A percentile compares a stretch with the other conserved stretches of the same genome.
These are phyloP conservation scores for Yamadazyma conglobata DNA, from an alignment of 1,139 yeast species.

Conservation along the genomic window DNA sequence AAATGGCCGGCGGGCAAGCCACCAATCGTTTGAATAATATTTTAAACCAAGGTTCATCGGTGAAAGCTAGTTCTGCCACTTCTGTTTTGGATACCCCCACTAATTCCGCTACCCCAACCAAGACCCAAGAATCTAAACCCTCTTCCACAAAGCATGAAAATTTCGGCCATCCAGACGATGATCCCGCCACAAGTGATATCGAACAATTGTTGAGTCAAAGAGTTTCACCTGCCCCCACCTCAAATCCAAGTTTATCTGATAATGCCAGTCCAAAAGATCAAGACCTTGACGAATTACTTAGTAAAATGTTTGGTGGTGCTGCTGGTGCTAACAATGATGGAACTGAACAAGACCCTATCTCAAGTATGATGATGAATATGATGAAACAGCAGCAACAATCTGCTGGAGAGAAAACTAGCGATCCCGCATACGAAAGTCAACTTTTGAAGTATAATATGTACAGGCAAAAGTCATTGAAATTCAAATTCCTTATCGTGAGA, in stretches of 20 bases:
- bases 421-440: slow-evolving; percentile 28
- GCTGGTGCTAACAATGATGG: slow-evolving; percentile 3
- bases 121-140: too few species aligned
- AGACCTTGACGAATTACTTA: slow-evolving; percentile 34
- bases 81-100: slow-evolving; percentile 34
- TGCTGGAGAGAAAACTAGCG: slow-evolving; percentile 13
- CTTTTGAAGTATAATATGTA: slow-evolving; percentile 30
- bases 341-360: slow-evolving; percentile 22
- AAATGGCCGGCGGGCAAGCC: slow-evolving; percentile 58
- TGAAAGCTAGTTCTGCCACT: slow-evolving; percentile 25
- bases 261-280: slow-evolving; percentile 3
- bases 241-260: too few species aligned
- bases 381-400: slow-evolving; percentile 15
- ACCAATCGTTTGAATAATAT: slow-evolving; percentile 51
- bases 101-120: too few species aligned
- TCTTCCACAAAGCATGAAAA: too few species aligned
- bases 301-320: slow-evolving; percentile 25
- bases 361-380: slow-evolving; percentile 32
- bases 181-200: slow-evolving; percentile 17
- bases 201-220: slow-evolving; percentile 15
- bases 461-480: slow-evolving; percentile 32
- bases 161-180: slow-evolving; percentile 14
- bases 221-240: slow-evolving; percentile 13
- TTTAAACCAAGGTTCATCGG: slow-evolving; percentile 40
- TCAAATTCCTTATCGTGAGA: slow-evolving; percentile 31